Conservation (phyloP, 2,329 filamentous ascomycete genomes). For the Apiospora hydei region DNA sequence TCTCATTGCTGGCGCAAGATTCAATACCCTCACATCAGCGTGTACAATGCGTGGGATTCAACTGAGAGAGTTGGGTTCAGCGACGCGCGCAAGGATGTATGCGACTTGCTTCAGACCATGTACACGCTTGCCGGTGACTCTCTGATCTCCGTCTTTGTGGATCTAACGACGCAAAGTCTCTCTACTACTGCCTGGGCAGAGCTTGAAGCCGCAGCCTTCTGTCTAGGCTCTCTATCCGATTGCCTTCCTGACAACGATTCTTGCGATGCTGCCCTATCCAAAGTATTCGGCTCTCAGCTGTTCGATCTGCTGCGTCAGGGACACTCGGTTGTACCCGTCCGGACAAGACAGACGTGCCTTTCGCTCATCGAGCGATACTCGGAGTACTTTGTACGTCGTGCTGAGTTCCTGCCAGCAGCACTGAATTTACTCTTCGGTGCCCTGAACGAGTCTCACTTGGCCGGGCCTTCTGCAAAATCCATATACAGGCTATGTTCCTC, state of each 20-base stretch:
- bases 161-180: slow-evolving; percentile 60
- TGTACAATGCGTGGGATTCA: slow-evolving; percentile 72
- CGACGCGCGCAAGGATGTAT: slow-evolving; percentile 80
- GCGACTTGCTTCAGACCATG: slow-evolving; percentile 76
- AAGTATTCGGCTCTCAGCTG: slow-evolving; percentile 68
- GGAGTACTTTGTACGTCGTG: slow-evolving; percentile 77
- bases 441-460: slow-evolving; percentile 67
- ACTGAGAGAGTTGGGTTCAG: slow-evolving; percentile 72
- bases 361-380: slow-evolving; percentile 76
- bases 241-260: slow-evolving; percentile 64
- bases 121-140: slow-evolving; percentile 67
- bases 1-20: slow-evolving; percentile 74
- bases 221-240: slow-evolving; percentile 72
- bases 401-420: slow-evolving; percentile 71
- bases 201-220: slow-evolving; percentile 68
- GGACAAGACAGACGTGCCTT: slow-evolving; percentile 73
- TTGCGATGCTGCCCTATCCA: slow-evolving; percentile 64
- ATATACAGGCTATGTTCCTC: slow-evolving; percentile 79
- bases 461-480: slow-evolving; percentile 74
- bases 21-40: slow-evolving; percentile 66
- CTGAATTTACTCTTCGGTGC: slow-evolving; percentile 78
- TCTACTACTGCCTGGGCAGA: slow-evolving; percentile 61
- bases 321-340: slow-evolving; percentile 62
- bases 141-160: slow-evolving; percentile 64
- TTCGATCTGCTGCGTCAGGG: slow-evolving; percentile 61